Base-by-base conservation (phyloP, 495 filamentous ascomycete genomes). In the Neurospora intermedia region DNA sequence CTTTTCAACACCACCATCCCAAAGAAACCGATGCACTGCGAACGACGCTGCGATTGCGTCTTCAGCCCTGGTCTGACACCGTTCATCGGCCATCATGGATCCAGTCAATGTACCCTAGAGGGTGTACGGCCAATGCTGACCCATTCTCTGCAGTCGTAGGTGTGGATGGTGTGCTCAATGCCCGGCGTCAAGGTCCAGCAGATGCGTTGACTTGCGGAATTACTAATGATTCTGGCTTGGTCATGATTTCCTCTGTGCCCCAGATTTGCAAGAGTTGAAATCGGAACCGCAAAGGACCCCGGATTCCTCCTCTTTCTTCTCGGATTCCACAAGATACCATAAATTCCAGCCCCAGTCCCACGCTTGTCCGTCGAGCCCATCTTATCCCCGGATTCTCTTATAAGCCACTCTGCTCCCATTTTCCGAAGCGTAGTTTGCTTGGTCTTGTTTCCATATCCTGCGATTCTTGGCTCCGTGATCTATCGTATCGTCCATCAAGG, bases 1-100 rank as follows among this genome's bases (percentile, higher is more conserved):
- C 54, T 15, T 62, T 74, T 78, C 78, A 80, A 79, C 80, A 81
- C 77, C 78, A 80, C 77, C 78, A 76, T 76, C 75, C 73, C 43
- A 45, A 71, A 72, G 69, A 76, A 76, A 71, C 54, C 54, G 27
- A 66, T 15, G 15, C 15, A 15, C 54, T 66, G 54, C 23, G 27
- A 66, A 66, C 54, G 27, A 66, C 54, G 74, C 69, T 78, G 74
- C 74, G 70, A 74, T 70, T 72, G 69, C 62, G 35, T 62, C 74
- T 75, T 76, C 69, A 46, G 74, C 74, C 71, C 73, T 71, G 69
- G 74, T 70, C 42, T 71, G 48, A 71, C 71, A 75, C 54, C 54
- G 54, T 66, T 66, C 54, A 9, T 66, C 27, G 54, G 54, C 54
- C 54, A 27, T 66, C 27, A 31, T 59, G 48, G 48, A 20, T 59